A percentile compares a stretch with the other conserved stretches of the same genome.
Conservation (phyloP, 331 rosid species). For the Quercus tomentella region DNA sequence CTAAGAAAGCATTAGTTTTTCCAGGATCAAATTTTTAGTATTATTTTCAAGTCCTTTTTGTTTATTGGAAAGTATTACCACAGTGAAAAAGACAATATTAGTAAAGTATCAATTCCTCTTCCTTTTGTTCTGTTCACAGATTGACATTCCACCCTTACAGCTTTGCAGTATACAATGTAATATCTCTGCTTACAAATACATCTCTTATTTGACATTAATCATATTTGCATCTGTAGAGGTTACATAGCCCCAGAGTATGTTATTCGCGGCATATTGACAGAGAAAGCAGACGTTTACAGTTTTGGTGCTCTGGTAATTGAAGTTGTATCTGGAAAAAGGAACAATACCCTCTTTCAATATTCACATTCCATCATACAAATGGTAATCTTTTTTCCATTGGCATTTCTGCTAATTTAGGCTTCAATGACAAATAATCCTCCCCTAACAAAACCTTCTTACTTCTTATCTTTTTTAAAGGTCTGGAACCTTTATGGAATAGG, state of each 20-base stretch:
- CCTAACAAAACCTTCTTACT: neutral
- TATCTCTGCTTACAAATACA: neutral
- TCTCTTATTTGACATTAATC: neutral
- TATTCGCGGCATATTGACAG: constrained; percentile 55
- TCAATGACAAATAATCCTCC: neutral
- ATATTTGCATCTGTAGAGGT: constrained; percentile 38
- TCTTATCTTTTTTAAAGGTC: constrained; percentile 32
- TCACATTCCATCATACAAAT: constrained; percentile 49
- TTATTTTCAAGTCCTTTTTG: neutral
- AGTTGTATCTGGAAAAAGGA: constrained; percentile 55
- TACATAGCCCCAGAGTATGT: constrained; percentile 82
- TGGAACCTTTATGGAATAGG: constrained; percentile 58
- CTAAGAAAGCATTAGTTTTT: neutral
- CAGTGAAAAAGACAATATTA: neutral
- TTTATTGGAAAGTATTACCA: neutral
- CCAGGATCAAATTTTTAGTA: neutral
- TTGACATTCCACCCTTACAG: neutral
- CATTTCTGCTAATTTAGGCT: neutral
- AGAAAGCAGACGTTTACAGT: constrained; percentile 76
- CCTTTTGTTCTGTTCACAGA: neutral
- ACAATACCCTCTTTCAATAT: constrained; percentile 28
- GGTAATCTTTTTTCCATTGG: constrained; percentile 32
- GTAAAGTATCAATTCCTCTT: neutral
- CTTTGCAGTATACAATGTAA: neutral
- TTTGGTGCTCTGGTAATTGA: constrained; percentile 64